These are phyloP conservation scores for Peziza echinospora DNA, from an alignment of 495 filamentous ascomycete species.

Conservation along the genomic window DNA sequence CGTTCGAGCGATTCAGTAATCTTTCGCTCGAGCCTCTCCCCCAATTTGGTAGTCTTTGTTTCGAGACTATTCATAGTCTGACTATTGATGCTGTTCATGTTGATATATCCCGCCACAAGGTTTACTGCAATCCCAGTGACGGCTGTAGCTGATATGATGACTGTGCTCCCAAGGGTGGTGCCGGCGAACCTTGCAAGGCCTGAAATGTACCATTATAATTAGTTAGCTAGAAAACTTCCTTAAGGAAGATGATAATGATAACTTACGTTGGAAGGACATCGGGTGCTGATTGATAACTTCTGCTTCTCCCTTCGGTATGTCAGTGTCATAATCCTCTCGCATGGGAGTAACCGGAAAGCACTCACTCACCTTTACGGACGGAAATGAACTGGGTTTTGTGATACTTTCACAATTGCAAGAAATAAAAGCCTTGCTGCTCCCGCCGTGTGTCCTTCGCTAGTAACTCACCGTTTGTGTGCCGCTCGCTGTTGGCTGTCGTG, in stretches of 20 bases:
- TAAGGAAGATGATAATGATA: neutral
- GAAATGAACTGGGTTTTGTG: neutral
- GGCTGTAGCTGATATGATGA: neutral
- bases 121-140: neutral
- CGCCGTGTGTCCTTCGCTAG: too few species aligned
- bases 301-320: neutral
- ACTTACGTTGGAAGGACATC: neutral
- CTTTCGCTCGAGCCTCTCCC: neutral
- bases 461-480: too few species aligned
- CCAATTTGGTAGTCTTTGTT: neutral
- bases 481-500: too few species aligned
- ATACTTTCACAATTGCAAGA: neutral
- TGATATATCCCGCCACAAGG: neutral
- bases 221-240: neutral
- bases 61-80: neutral
- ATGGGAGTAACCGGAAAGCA: neutral
- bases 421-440: neutral
- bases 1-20: neutral
- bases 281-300: neutral
- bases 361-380: too few species aligned
- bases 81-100: too few species aligned
- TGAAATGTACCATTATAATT: neutral
- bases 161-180: neutral
- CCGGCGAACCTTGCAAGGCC: neutral
- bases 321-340: neutral